Conservation (phyloP, 2,329 filamentous ascomycete genomes). For the Pyricularia grisea region DNA sequence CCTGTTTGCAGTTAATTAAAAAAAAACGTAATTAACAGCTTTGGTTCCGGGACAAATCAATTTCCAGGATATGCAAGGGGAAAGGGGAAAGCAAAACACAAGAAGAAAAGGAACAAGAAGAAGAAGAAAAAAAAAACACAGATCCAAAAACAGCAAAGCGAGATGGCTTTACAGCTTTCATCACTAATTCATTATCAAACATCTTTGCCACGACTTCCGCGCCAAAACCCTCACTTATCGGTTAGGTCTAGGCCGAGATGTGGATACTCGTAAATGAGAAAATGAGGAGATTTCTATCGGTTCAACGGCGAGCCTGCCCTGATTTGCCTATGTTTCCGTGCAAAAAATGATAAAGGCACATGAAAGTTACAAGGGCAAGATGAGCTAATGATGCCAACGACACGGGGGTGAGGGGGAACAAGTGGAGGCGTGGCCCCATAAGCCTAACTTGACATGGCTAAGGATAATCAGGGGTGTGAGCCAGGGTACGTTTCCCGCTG, state of each 20-base stretch:
- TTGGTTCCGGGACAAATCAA: too few relatives aligned
- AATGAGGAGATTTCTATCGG: neutral
- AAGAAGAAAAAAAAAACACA: too few relatives aligned
- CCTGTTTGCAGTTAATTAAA: neutral
- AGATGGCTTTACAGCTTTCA: neutral
- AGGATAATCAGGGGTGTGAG: neutral
- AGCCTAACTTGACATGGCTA: neutral
- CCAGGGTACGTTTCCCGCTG: neutral
- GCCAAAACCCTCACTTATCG: neutral
- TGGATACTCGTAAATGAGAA: neutral
- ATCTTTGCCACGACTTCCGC: neutral
- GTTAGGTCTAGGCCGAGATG: neutral
- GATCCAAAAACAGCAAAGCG: too few relatives aligned
- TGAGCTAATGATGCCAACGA: neutral
- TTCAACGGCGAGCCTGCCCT: neutral
- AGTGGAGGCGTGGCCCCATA: neutral
- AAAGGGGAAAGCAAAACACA: too few relatives aligned
- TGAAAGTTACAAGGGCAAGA: neutral
- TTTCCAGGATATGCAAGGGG: too few relatives aligned
- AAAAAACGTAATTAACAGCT: neutral
- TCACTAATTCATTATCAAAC: neutral
- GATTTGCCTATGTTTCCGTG: too few relatives aligned
- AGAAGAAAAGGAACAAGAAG: too few relatives aligned
- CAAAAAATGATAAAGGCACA: neutral
- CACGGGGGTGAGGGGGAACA: neutral